A percentile compares a stretch with the other conserved stretches of the same genome.
phyloP scores from a whole-genome alignment of 225 moss, liverwort and hornwort species.

The Pseudoscleropodium purum region DNA sequence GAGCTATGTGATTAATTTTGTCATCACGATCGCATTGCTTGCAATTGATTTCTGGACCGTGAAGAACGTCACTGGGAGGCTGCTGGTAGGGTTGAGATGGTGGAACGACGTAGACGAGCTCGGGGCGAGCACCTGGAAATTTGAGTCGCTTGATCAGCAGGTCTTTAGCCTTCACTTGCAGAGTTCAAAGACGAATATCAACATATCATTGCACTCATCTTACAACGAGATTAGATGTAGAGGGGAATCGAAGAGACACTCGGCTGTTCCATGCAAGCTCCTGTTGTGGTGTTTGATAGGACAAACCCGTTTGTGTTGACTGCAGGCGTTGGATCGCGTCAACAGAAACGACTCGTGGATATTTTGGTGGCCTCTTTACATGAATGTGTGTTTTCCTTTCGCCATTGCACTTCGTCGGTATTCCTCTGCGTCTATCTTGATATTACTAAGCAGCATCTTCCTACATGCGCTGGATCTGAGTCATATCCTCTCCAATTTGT shows the following conservation, averaged over 20 bases:
- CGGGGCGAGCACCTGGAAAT: slow-evolving; percentile 77
- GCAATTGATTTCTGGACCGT: slow-evolving; percentile 90
- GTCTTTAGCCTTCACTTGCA: slow-evolving; percentile 5
- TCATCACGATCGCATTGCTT: slow-evolving; percentile 46
- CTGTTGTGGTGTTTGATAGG: not conserved
- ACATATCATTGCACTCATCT: not conserved
- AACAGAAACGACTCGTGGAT: slow-evolving; percentile 72
- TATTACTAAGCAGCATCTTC: not conserved
- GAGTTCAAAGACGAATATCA: not conserved
- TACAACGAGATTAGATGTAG: not conserved
- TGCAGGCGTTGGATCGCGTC: slow-evolving; percentile 51
- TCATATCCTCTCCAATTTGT: not conserved
- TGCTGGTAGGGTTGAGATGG: slow-evolving; percentile 83
- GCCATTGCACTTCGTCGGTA: not conserved
- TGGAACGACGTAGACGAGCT: slow-evolving; percentile 77
- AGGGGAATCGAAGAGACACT: not conserved
- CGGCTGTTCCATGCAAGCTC: not conserved
- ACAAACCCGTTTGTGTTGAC: not conserved
- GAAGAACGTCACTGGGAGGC: slow-evolving; percentile 88
- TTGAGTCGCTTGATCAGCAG: slow-evolving; percentile 84
- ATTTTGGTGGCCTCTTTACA: slow-evolving; percentile 86
- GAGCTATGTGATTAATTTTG: slow-evolving; percentile 80
- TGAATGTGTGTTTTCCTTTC: slow-evolving; percentile 29
- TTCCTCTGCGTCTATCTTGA: not conserved
- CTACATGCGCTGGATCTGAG: not conserved